Base-by-base conservation (phyloP, 1,284 basidiomycete species). In the Trichosporon ovoides region DNA sequence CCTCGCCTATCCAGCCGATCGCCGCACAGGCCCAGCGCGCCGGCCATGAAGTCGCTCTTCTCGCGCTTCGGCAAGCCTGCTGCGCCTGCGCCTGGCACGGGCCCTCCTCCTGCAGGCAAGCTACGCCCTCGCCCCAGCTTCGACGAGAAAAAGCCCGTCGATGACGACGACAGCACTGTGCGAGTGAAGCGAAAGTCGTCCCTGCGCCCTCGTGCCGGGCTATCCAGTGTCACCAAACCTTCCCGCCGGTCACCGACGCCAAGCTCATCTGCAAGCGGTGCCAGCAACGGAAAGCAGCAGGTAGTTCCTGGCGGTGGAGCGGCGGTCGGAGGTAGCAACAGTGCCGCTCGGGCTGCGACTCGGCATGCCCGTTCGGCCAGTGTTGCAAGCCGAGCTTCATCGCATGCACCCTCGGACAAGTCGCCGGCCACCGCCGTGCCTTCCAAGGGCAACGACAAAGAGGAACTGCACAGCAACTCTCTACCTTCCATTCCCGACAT, bases 1-100 rank as follows among this genome's bases (percentile, higher is more conserved):
- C 28, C 35, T 7, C 22, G n/a, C n/a, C n/a, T n/a, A n/a, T n/a
- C 34, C 12, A 9, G 20, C 2, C 46, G 12, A 34, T 20, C 52
- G 24, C 24, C 37, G 38, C 52, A 31, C 37, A 37, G 18, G 36
- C 52, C 33, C 49, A 52, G 19, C 7, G 24, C 36, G n/a, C 18
- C 46, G 20, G 36, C 46, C 40, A 70, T 70, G 68, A 70, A 70
- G 61, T 68, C 68, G 52, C 57, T 70, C 40, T 66, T 68, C 57
- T 66, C 67, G 33, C 61, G 66, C 38, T 64, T 70, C 49, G 9
- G 28, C 28, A 64, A 66, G 56, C 53, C 58, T 43, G 49, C 55
- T n/a, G 43, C 51, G n/a, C n/a, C n/a, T n/a, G n/a, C n/a, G 5
- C 37, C 36, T 33, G 50, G 34, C 37, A 35, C 40, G 53, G 31